phyloP scores from a whole-genome alignment of 805 yeast genomes.

The Candida xiaguanensis region DNA sequence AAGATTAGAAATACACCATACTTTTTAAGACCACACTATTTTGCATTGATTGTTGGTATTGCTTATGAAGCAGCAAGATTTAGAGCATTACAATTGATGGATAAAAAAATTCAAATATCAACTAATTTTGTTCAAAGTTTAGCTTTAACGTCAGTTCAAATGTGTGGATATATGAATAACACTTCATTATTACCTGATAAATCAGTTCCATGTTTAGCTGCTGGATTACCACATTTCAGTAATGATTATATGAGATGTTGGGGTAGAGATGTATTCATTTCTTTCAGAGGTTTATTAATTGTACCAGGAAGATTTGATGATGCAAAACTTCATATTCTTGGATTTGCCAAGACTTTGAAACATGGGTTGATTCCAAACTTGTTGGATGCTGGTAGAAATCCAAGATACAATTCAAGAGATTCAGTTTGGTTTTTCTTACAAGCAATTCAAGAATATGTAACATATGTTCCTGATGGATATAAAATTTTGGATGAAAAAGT shows the following conservation, averaged over 20 bases:
- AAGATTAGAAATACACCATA: conserved; percentile 68
- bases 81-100: conserved; percentile 58
- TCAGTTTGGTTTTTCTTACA: conserved; percentile 95
- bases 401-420: conserved; percentile 93
- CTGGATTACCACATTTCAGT: conserved; percentile 94
- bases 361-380: conserved; percentile 95
- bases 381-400: conserved; percentile 88
- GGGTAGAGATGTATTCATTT: conserved; percentile 95
- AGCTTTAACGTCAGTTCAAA: conserved; percentile 79
- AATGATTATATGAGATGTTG: conserved; percentile 92
- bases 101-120: conserved; percentile 51
- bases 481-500: conserved; percentile 67
- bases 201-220: conserved; percentile 77
- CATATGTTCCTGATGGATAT: conserved; percentile 64
- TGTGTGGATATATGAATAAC: conserved; percentile 70
- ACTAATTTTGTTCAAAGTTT: conserved; percentile 76
- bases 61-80: conserved; percentile 80
- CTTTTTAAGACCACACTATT: conserved; percentile 81
- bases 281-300: conserved; percentile 76
- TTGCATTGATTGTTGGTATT: conserved; percentile 75
- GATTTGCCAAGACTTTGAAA: conserved; percentile 85
- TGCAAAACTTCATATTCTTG: conserved; percentile 77
- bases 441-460: conserved; percentile 79
- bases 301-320: conserved; percentile 75
- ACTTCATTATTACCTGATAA: conserved; percentile 71